phyloP scores from a whole-genome alignment of 75 land plant species.

The Selaginella moellendorffii region DNA sequence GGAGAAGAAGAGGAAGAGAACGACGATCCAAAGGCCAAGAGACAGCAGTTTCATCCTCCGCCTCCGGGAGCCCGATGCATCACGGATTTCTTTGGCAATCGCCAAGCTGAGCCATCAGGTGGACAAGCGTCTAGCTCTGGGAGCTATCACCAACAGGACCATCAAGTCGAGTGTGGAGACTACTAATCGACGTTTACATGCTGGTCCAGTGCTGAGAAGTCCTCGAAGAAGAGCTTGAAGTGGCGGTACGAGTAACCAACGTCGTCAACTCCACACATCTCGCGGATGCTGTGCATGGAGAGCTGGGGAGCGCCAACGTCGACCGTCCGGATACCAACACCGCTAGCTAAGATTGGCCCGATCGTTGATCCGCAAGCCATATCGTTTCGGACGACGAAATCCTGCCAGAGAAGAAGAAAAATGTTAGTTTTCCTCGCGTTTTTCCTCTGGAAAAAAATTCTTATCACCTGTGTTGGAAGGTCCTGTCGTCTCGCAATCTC shows the following conservation, averaged over 20 bases:
- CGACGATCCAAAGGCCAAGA: not conserved
- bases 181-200: conserved; percentile 47
- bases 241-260: conserved; percentile 69
- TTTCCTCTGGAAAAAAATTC: too few species aligned
- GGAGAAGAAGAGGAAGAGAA: not conserved
- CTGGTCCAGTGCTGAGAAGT: conserved; percentile 53
- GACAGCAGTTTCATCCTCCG: not conserved
- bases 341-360: conserved; percentile 97
- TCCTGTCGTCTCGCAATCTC: conserved; percentile 62
- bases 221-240: conserved; percentile 80
- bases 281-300: conserved; percentile 98
- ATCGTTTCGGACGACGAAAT: conserved; percentile 97
- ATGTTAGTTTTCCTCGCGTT: too few species aligned
- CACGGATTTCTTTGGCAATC: not conserved
- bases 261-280: conserved; percentile 98
- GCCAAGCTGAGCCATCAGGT: too few species aligned
- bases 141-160: too few species aligned
- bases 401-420: conserved; percentile 32
- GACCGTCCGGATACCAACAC: conserved; percentile 89
- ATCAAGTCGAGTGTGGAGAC: too few species aligned
- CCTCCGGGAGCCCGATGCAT: not conserved
- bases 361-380: conserved; percentile 96
- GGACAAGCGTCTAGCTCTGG: not conserved
- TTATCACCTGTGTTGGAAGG: conserved; percentile 71
- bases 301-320: conserved; percentile 96